Base-by-base conservation (phyloP, 2,329 filamentous ascomycete genomes). In the Hawksworthiomyces lignivorus region DNA sequence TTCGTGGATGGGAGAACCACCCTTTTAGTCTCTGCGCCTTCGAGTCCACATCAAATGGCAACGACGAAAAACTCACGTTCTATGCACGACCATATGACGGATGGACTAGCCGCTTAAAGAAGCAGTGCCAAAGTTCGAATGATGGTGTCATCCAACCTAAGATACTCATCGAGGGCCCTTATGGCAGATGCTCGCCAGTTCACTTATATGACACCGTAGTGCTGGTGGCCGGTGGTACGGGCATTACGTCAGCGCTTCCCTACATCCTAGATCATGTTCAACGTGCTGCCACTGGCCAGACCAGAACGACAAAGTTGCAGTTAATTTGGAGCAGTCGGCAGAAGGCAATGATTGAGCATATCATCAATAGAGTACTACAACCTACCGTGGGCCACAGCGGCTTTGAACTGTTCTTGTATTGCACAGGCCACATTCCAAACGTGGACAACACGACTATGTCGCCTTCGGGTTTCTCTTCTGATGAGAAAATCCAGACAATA, bases 1-100 rank as follows among this genome's bases (percentile, higher is more conserved):
- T 51, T 9, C 53, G 56, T 1, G 61, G 60, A 36, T 72, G 68
- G 69, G 67, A 72, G 40, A 69, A 64, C 40, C 69, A 72, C 28
- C 69, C 69, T 0, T 72, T 72, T 36, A 71, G 68, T 0, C 61
- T 71, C 12, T 65, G 65, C 0, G 12, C 27, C 7, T 43, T 26
- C 12, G 8, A 8, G 8, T 8, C 24, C 24, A 26, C 24, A 26
- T 8, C 24, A 8, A 12, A 8, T 12, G 24, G 20, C 28, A 22
- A 31, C 22, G 33, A 18, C 4, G 8, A 26, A 12, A 8, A 26
- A 12, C 37, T 45, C 20, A 29, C 32, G 11, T 45, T 45, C 27
- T 36, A 24, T 12, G 24, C 39, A 4, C 34, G 32, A 9, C 43
- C 43, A 2, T 41, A 33, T 22, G 33, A 45, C 27, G 43, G 43